phyloP scores from a whole-genome alignment of 2,329 filamentous ascomycete species.

The Verticillium longisporum region DNA sequence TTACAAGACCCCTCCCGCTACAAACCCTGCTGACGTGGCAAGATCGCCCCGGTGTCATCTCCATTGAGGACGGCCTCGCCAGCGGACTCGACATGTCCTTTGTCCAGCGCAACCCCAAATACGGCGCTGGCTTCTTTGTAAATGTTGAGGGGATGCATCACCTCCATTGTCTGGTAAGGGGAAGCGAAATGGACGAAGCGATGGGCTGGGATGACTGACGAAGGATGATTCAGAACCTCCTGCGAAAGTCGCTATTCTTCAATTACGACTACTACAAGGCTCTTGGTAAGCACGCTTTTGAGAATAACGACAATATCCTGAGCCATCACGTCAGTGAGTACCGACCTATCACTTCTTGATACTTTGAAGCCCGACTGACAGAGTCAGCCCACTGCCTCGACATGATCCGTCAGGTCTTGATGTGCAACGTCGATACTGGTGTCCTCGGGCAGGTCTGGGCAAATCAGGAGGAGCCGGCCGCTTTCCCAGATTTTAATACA shows the following conservation, averaged over 20 bases:
- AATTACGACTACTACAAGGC: constrained; percentile 52
- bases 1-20: no score
- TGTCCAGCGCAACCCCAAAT: constrained; percentile 45
- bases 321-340: constrained; percentile 49
- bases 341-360: background rate
- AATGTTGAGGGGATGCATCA: constrained; percentile 52
- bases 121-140: constrained; percentile 53
- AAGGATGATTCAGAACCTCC: constrained; percentile 35
- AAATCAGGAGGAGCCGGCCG: constrained; percentile 31
- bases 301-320: constrained; percentile 47
- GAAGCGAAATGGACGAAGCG: background rate
- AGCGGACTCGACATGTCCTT: constrained; percentile 47
- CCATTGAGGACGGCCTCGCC: constrained; percentile 36
- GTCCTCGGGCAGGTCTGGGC: constrained; percentile 57
- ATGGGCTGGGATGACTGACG: no score
- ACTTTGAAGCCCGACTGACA: background rate
- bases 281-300: constrained; percentile 43
- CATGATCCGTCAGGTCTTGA: constrained; percentile 53
- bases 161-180: constrained; percentile 47
- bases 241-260: constrained; percentile 51
- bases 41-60: constrained; percentile 42
- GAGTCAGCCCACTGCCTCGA: constrained; percentile 51
- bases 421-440: constrained; percentile 55
- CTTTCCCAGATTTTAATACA: constrained; percentile 58
- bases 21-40: constrained; percentile 2